Evolutionary conservation across 352 stramenopile genomes (phyloP), one percentile per base, ranked within the genome.

Genomic region (Bremia lactucae): DNA sequence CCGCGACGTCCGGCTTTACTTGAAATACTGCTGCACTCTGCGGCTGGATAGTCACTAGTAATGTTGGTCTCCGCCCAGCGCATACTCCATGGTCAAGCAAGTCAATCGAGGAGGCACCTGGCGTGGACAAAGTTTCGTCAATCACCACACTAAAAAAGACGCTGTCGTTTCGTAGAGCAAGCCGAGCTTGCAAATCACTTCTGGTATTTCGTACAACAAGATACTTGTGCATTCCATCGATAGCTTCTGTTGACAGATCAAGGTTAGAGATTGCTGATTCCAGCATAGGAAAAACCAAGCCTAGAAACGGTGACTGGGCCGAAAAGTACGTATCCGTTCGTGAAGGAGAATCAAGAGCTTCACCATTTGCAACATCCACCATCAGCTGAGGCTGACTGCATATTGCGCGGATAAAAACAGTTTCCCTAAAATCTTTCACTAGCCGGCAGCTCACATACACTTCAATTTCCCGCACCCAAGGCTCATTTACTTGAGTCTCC

Each of bases 401-500:
- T 15, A 87, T 75, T 2, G 77, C 77, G 6, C 72, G 71, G 7
- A 93, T 51, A 20, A 86, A 65, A 0, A 93, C 80, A 0, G 75
- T 93, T 53, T 93, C 80, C 14, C 80, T 66, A 34, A 93, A 93
- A 48, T 93, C 80, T 51, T 90, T 90, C 21, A 93, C 80, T 11
- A 93, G 60, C 26, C 80, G 80, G 36, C 80, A 93, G 56, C 81
- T 93, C 31, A 93, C 62, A 36, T 93, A 93, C 13, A 90, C 74
- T 48, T 93, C 80, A 26, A 93, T 81, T 47, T 90, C 78, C 33
- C 77, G 75, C n/a, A 72, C 61, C 77, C 80, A 93, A 2, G 68
- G 64, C 15, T 85, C 74, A 16, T 51, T 63, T 28, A 37, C 26
- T 33, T 62, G 49, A 19, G 31, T 6, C 5, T 62, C 46, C 15